These are phyloP conservation scores for Dittrichia graveolens DNA, from an alignment of 129 eudicot species.

Conservation along the genomic window DNA sequence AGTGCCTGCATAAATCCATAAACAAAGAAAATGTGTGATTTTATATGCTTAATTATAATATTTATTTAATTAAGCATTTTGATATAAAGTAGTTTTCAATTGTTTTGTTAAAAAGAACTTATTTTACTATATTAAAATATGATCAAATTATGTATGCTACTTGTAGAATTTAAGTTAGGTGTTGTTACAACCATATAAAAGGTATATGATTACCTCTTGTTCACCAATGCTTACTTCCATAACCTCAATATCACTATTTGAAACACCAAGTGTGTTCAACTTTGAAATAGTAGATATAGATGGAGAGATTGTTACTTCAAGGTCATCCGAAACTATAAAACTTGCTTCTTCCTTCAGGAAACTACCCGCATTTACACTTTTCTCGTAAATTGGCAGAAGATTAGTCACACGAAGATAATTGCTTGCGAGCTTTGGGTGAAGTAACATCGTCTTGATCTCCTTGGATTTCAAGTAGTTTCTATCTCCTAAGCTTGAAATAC, in stretches of 20 bases:
- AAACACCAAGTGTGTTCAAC: slow-evolving; percentile 28
- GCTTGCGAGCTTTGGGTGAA: slow-evolving; percentile 32
- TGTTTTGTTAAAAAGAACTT: too few species aligned
- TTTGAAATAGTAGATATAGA: slow-evolving; percentile 26
- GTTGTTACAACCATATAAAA: too few species aligned
- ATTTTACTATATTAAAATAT: too few species aligned
- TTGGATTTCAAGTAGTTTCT: slow-evolving; percentile 38
- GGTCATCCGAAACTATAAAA: slow-evolving; percentile 39
- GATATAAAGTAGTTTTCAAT: too few species aligned
- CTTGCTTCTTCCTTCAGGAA: slow-evolving; percentile 33
- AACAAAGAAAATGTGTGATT: background rate
- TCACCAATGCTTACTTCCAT: slow-evolving; percentile 38
- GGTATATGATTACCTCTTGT: slow-evolving; percentile 34
- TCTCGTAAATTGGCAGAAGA: slow-evolving; percentile 30
- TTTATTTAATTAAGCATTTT: too few species aligned
- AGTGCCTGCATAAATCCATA: slow-evolving; percentile 22
- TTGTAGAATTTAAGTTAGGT: too few species aligned
- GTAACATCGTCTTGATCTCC: slow-evolving; percentile 32
- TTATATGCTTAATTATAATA: background rate
- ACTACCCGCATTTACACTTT: background rate
- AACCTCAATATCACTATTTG: slow-evolving; percentile 40
- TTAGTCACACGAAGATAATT: slow-evolving; percentile 32
- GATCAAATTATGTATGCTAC: too few species aligned
- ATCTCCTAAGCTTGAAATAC: slow-evolving; percentile 32
- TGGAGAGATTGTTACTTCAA: slow-evolving; percentile 28